Evolutionary conservation across 805 yeast species (phyloP).

Genomic region (Wickerhamiella domercqiae): DNA sequence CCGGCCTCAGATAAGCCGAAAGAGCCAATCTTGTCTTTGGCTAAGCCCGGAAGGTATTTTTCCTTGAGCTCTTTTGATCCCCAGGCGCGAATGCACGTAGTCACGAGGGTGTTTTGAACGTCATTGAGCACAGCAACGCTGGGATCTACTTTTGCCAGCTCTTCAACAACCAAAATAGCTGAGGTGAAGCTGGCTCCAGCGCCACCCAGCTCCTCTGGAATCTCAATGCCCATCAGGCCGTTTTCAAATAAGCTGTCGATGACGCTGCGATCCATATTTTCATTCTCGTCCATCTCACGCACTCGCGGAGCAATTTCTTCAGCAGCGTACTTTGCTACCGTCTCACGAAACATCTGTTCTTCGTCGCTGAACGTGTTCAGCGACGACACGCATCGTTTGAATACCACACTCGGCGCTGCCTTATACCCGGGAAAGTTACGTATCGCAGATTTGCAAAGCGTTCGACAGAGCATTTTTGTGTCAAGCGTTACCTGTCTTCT

Average conservation of each 20-base stretch:
- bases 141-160: slow-evolving; percentile 31
- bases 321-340: slow-evolving; percentile 27
- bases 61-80: slow-evolving; percentile 26
- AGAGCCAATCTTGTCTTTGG: slow-evolving; percentile 25
- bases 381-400: slow-evolving; percentile 11
- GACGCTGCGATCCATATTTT: slow-evolving; percentile 16
- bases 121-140: slow-evolving; percentile 30
- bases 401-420: not conserved
- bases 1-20: slow-evolving; percentile 29
- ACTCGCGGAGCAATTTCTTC: slow-evolving; percentile 28
- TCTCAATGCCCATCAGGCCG: slow-evolving; percentile 33
- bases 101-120: slow-evolving; percentile 32
- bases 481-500: too few relatives aligned
- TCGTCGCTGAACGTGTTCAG: slow-evolving; percentile 27
- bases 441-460: not conserved
- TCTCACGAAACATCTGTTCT: slow-evolving; percentile 28
- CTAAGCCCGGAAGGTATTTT: slow-evolving; percentile 28
- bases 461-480: too few relatives aligned
- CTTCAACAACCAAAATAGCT: slow-evolving; percentile 31
- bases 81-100: slow-evolving; percentile 27
- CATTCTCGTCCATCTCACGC: slow-evolving; percentile 24
- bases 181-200: slow-evolving; percentile 32
- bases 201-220: slow-evolving; percentile 33
- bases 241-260: slow-evolving; percentile 21
- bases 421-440: not conserved